These are phyloP conservation scores for Ganoderma multipileum DNA, from an alignment of 1,284 basidiomycete species.

Conservation along the genomic window DNA sequence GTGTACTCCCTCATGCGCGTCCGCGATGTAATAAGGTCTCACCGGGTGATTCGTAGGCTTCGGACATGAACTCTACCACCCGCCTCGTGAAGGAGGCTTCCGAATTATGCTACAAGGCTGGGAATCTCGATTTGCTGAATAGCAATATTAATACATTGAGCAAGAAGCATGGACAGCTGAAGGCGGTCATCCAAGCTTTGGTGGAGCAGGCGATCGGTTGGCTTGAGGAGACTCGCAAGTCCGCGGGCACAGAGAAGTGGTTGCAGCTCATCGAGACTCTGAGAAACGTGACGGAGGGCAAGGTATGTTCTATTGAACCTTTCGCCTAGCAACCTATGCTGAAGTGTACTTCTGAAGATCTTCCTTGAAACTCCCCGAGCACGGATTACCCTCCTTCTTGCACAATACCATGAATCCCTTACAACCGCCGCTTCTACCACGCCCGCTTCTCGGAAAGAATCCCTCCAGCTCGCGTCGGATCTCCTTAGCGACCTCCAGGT, in stretches of 20 bases:
- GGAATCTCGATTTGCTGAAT: conserved; percentile 77
- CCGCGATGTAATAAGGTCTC: background rate
- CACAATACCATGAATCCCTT: conserved; percentile 83
- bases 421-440: conserved; percentile 50
- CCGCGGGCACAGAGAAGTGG: conserved; percentile 80
- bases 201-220: conserved; percentile 88
- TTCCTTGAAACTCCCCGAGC: conserved; percentile 98
- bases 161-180: conserved; percentile 98
- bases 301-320: conserved; percentile 58
- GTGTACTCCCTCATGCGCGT: background rate
- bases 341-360: conserved; percentile 62
- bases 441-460: conserved; percentile 61
- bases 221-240: conserved; percentile 76
- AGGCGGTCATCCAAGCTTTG: conserved; percentile 88
- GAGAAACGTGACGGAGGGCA: conserved; percentile 94
- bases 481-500: conserved; percentile 95
- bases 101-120: conserved; percentile 76
- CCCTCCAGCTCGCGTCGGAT: conserved; percentile 85
- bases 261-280: conserved; percentile 89
- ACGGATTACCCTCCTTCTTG: conserved; percentile 86
- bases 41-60: conserved; percentile 63
- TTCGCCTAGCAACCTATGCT: background rate
- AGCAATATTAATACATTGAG: conserved; percentile 76
- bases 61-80: conserved; percentile 91
- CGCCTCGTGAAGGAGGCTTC: conserved; percentile 81